Evolutionary conservation across 1,284 basidiomycete species (phyloP).

Genomic region (Tranzscheliella williamsii): DNA sequence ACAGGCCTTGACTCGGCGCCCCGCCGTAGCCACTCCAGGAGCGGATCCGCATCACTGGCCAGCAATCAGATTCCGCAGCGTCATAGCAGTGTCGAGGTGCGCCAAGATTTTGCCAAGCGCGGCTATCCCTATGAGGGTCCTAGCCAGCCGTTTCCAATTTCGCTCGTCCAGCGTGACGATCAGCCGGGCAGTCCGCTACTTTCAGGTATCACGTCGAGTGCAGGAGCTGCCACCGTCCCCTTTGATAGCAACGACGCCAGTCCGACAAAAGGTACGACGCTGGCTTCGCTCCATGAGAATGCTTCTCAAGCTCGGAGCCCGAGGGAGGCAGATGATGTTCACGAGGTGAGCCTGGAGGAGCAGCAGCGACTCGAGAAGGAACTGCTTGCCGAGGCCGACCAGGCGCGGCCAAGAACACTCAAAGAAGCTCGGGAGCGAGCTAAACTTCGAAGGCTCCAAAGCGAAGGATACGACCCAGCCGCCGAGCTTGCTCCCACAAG

Average conservation of each 20-base stretch:
- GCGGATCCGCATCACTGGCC: conserved; percentile 1
- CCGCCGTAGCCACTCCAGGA: background rate
- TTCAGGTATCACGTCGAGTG: too few relatives aligned
- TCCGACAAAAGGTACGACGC: conserved; percentile 4
- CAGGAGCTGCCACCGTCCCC: background rate
- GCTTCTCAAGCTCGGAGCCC: too few relatives aligned
- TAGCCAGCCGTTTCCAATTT: too few relatives aligned
- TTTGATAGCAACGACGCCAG: background rate
- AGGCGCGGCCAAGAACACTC: conserved; percentile 29
- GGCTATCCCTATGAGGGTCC: too few relatives aligned
- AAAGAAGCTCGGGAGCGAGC: conserved; percentile 40
- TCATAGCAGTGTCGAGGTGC: conserved; percentile 12
- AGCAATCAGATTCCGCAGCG: conserved; percentile 12
- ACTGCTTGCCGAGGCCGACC: conserved; percentile 24
- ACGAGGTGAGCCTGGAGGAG: conserved; percentile 22
- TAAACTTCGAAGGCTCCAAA: conserved; percentile 30
- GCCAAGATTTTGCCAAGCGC: conserved; percentile 3
- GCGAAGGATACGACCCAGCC: too few relatives aligned
- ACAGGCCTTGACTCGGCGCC: background rate
- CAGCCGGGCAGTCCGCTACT: too few relatives aligned
- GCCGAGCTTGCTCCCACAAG: background rate
- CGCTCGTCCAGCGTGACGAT: too few relatives aligned
- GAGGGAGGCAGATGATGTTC: too few relatives aligned
- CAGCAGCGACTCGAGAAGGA: conserved; percentile 29
- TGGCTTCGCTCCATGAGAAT: conserved; percentile 6